A percentile compares a stretch with the other conserved stretches of the same genome.
These are phyloP conservation scores for Fusarium circinatum DNA, from an alignment of 2,329 filamentous ascomycete species.

Conservation along the genomic window DNA sequence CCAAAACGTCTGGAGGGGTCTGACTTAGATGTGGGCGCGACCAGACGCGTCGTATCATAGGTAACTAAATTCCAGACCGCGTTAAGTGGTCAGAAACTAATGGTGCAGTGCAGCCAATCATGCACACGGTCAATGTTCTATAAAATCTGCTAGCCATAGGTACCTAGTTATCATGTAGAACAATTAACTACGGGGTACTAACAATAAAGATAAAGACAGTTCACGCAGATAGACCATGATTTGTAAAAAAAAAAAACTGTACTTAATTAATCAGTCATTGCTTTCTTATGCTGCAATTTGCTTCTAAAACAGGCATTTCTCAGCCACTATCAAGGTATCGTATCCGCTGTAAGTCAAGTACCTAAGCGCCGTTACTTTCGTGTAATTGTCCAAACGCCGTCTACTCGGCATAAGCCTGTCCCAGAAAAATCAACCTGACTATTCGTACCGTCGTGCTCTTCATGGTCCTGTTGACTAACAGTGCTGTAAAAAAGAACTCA, in stretches of 20 bases:
- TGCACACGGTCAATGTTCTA: not conserved
- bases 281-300: not conserved
- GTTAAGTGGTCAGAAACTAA: conserved; percentile 30
- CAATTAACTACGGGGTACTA: not conserved
- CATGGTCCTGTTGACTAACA: conserved; percentile 33
- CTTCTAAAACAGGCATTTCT: conserved; percentile 8
- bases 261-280: not conserved
- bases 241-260: not conserved
- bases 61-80: conserved; percentile 27
- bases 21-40: conserved; percentile 20
- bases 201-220: not conserved
- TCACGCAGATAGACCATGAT: not conserved
- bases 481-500: conserved; percentile 19
- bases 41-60: conserved; percentile 32
- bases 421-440: conserved; percentile 6
- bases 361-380: conserved; percentile 17
- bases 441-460: conserved; percentile 23
- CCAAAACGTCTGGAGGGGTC: conserved; percentile 32
- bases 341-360: conserved; percentile 11
- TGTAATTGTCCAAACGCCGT: conserved; percentile 29
- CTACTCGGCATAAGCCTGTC: conserved; percentile 19
- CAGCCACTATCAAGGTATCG: conserved; percentile 25
- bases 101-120: conserved; percentile 1
- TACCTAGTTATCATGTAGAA: not conserved
- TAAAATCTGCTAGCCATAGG: not conserved